phyloP scores from a whole-genome alignment of 1,284 basidiomycete genomes.

The Ustilago crameri region DNA sequence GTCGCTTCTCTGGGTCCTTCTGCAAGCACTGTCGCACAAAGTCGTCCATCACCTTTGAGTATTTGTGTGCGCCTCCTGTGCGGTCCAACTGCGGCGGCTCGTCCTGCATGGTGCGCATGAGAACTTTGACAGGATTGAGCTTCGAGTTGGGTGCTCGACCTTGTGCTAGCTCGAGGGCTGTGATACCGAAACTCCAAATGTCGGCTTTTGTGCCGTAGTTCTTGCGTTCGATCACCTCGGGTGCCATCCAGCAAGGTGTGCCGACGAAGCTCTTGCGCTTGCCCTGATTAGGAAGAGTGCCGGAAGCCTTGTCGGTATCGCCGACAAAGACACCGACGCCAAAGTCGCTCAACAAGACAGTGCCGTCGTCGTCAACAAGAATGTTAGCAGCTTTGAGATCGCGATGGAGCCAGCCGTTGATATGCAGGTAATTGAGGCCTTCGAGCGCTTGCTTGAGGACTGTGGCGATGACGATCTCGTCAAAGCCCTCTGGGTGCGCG shows the following conservation, averaged over 20 bases:
- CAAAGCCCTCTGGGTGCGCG: slow-evolving; percentile 84
- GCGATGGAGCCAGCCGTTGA: slow-evolving; percentile 84
- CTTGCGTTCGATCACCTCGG: too few relatives aligned
- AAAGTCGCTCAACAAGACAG: slow-evolving; percentile 86
- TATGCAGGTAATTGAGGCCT: slow-evolving; percentile 86
- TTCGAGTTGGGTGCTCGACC: slow-evolving; percentile 83
- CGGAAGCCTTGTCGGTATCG: slow-evolving; percentile 68
- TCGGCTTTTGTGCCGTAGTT: slow-evolving; percentile 84
- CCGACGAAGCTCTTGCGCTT: slow-evolving; percentile 86
- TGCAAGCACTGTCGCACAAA: slow-evolving; percentile 81
- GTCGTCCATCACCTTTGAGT: slow-evolving; percentile 83
- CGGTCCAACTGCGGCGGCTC: slow-evolving; percentile 77
- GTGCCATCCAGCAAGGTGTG: slow-evolving; percentile 94
- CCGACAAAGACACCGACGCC: slow-evolving; percentile 84
- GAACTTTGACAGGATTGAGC: slow-evolving; percentile 78
- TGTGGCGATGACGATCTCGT: slow-evolving; percentile 84
- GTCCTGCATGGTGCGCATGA: slow-evolving; percentile 74
- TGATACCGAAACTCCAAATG: slow-evolving; percentile 92
- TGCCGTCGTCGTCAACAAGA: slow-evolving; percentile 74
- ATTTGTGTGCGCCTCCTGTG: slow-evolving; percentile 78
- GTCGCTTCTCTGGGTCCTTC: slow-evolving; percentile 82
- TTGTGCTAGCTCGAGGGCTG: slow-evolving; percentile 81
- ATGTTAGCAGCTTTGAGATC: slow-evolving; percentile 90
- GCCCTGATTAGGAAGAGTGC: slow-evolving; percentile 67
- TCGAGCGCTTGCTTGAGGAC: slow-evolving; percentile 83